Base-by-base conservation (phyloP, 257 asterid species). In the Fraxinus pennsylvanica region DNA sequence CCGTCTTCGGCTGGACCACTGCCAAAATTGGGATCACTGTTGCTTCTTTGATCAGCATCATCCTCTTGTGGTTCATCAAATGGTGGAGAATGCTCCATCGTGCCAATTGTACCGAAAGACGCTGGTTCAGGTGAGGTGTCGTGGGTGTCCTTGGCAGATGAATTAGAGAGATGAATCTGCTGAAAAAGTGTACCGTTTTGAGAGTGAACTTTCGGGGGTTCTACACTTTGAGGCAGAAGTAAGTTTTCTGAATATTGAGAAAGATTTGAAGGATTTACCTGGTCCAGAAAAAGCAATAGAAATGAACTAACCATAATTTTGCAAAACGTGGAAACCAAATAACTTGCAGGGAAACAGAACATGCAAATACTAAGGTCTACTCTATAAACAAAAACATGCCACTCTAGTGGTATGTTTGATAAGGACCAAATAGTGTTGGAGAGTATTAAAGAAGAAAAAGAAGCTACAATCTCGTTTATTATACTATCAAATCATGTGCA, bases 1-100 rank as follows among this genome's bases (percentile, higher is more conserved):
- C 96, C 97, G 75, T 93, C 98, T 27, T 90, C 97, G 35, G 86
- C 88, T 5, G 89, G 89, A 79, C 85, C 81, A 67, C 91, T 91
- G 47, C 81, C 88, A 76, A 45, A 73, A 78, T 79, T 81, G 84
- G 81, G 86, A 84, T 91, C 92, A 78, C 82, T 91, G 73, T 82
- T 32, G 79, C 78, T 87, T 82, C 89, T 87, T 81, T 84, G 96
- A 80, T 89, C 89, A 29, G 75, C 87, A 74, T 87, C 91, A 36
- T 82, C 88, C 12, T 89, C 91, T 59, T 80, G 85, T 71, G 66
- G 91, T 74, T 84, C 94, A 30, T 88, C 90, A n/a, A 87, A 84
- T 36, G 90, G 87, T 30, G 98, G 90, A 80, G 96, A 89, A 73
- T 83, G 81, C 72, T 88, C 91, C 39, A 75, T 30, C 19, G 74